Base-by-base conservation (phyloP, 306 rosid species). In the Fragaria iinumae region DNA sequence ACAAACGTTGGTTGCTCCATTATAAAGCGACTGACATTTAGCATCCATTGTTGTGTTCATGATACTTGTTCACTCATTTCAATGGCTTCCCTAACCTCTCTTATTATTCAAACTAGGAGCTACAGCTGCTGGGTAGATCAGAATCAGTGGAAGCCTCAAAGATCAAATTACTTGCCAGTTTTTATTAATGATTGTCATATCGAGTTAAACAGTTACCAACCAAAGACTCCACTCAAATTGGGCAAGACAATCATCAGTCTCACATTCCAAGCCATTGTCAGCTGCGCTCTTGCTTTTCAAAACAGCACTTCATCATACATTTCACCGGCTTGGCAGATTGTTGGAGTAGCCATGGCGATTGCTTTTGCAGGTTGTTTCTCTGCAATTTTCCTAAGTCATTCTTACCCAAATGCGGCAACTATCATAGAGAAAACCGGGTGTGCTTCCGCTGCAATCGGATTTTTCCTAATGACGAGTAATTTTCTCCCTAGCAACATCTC, bases 361-460 rank as follows among this genome's bases (percentile, higher is more conserved):
- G 83, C 76, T 29, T 71, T 79, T 76, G 75, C 66, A 64, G 71
- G 67, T 45, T 75, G 78, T 21, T 60, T 75, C 21, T 83, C 71
- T 55, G 76, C 17, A 1, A 23, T 71, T 66, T 75, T 71, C 43
- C 27, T 48, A 11, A 79, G 23, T 29, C 14, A 45, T 63, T 56
- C 75, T 25, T 60, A 70, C 50, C 83, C 66, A 8, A 1, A 27
- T 13, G 18, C 74, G 9, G 53, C 80, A 11, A 3, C 4, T 2
- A 34, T 79, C 52, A 4, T 47, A 2, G 80, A 75, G 36, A 75
- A 21, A 44, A 47, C 59, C 29, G 75, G 75, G 32, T 20, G 2
- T 39, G 60, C 67, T 41, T 64, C 52, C 9, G 38, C 77, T 56
- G 29, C 75, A 4, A 39, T 71, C 0, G 53, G 25, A 2, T 71